Conservation (phyloP, 2,329 filamentous ascomycete genomes). For the Colletotrichum sp. region DNA sequence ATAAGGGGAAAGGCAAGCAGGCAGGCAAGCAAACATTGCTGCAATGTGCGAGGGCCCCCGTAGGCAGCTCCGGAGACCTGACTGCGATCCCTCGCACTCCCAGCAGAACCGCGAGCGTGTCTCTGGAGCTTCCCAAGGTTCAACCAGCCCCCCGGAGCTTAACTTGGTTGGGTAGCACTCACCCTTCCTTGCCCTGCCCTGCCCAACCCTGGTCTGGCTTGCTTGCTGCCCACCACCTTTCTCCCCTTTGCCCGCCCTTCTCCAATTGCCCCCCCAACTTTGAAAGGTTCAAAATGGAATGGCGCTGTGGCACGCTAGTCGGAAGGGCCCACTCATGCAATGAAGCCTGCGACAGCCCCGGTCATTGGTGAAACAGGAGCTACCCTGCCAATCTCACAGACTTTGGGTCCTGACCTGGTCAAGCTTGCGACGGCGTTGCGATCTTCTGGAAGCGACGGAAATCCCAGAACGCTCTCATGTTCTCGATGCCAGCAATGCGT, state of each 20-base stretch:
- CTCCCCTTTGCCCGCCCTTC: background rate
- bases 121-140: conserved; percentile 9
- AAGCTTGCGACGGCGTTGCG: conserved; percentile 48
- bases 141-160: conserved; percentile 14
- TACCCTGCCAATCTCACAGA: conserved; percentile 53
- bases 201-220: background rate
- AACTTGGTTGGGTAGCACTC: conserved; percentile 18
- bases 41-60: background rate
- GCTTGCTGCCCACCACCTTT: background rate
- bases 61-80: background rate
- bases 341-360: conserved; percentile 37
- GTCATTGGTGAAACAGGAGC: conserved; percentile 57
- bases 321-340: conserved; percentile 10
- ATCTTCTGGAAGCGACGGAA: conserved; percentile 47
- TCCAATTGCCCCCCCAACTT: conserved; percentile 11
- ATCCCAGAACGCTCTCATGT: conserved; percentile 18
- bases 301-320: background rate
- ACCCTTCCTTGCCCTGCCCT: conserved; percentile 7
- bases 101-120: conserved; percentile 5
- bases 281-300: conserved; percentile 9
- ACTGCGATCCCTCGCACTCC: background rate
- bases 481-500: conserved; percentile 10
- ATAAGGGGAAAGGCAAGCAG: background rate
- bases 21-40: background rate
- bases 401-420: conserved; percentile 45